phyloP scores from a whole-genome alignment of 352 stramenopile species.

The Pythium oligandrum region DNA sequence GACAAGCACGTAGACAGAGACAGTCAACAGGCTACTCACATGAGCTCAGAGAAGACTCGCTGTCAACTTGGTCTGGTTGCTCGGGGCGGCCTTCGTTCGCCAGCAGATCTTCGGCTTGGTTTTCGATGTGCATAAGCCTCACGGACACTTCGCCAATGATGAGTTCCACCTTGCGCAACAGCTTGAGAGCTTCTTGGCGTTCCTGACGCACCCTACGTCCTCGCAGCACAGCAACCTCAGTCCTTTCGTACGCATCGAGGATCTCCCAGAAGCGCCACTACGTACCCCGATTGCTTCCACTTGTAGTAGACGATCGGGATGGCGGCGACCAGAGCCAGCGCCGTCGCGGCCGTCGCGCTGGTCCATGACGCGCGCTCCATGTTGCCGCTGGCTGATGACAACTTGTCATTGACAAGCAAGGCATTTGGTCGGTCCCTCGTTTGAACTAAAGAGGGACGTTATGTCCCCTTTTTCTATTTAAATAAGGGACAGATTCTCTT shows the following conservation, averaged over 20 bases:
- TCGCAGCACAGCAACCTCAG: slow-evolving; percentile 1
- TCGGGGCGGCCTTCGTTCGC: slow-evolving; percentile 27
- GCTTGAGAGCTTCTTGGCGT: slow-evolving; percentile 46
- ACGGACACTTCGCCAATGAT: slow-evolving; percentile 63
- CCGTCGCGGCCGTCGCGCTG: slow-evolving; percentile 11
- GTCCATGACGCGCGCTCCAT: slow-evolving; percentile 11
- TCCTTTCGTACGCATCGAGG: background rate
- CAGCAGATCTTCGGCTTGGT: slow-evolving; percentile 55
- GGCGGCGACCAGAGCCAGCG: slow-evolving; percentile 14
- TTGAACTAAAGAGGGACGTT: no score
- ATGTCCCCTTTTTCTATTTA: no score
- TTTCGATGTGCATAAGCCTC: slow-evolving; percentile 61
- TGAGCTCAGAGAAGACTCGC: slow-evolving; percentile 55
- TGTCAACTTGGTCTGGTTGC: slow-evolving; percentile 6
- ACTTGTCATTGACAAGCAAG: no score
- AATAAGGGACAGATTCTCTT: no score
- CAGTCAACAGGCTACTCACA: slow-evolving; percentile 26
- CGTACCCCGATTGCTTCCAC: slow-evolving; percentile 30
- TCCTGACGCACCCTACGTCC: slow-evolving; percentile 26
- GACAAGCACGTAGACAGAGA: no score
- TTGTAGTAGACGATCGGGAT: slow-evolving; percentile 38
- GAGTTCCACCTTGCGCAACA: slow-evolving; percentile 68
- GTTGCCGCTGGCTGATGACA: background rate
- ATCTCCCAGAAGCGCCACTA: background rate
- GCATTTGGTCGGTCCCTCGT: no score